Base-by-base conservation (phyloP, 139 green algal species). In the Haematococcus lacustris region DNA sequence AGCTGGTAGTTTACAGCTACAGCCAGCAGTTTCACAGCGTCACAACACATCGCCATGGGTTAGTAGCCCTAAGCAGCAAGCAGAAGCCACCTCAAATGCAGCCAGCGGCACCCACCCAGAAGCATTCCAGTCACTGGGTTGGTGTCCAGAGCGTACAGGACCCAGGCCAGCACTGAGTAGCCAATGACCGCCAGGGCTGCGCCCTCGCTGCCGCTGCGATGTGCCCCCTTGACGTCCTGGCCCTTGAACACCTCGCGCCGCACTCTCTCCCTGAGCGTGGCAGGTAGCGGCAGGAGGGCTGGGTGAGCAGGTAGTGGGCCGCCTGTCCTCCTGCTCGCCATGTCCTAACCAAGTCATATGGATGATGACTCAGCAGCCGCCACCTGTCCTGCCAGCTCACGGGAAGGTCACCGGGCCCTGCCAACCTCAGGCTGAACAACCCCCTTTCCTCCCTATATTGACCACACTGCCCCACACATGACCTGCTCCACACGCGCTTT, bases 241-340 rank as follows among this genome's bases (percentile, higher is more conserved):
- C 87, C 87, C 76, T 89, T 88, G 78, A 94, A 94, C 9, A 96
- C 72, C 76, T 96, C 91, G 35, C 78, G 82, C n/a, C 85, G 79
- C 38, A 94, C 89, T 17, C 91, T 82, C 38, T 93, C 81, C 37
- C 90, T 68, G 33, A n/a, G n/a, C n/a, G n/a, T n/a, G n/a, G n/a
- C n/a, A n/a, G n/a, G n/a, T n/a, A n/a, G n/a, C n/a, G n/a, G n/a
- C n/a, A n/a, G n/a, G n/a, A n/a, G n/a, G n/a, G n/a, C n/a, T n/a
- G n/a, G n/a, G n/a, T n/a, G n/a, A n/a, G n/a, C n/a, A n/a, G n/a
- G n/a, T n/a, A n/a, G n/a, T n/a, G n/a, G n/a, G n/a, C n/a, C n/a
- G n/a, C n/a, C n/a, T n/a, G n/a, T n/a, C n/a, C n/a, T n/a, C n/a
- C n/a, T n/a, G n/a, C n/a, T n/a, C n/a, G n/a, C n/a, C n/a, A n/a